Evolutionary conservation across 2,329 filamentous ascomycete species (phyloP).

Genomic region (Diaporthe ilicicola): DNA sequence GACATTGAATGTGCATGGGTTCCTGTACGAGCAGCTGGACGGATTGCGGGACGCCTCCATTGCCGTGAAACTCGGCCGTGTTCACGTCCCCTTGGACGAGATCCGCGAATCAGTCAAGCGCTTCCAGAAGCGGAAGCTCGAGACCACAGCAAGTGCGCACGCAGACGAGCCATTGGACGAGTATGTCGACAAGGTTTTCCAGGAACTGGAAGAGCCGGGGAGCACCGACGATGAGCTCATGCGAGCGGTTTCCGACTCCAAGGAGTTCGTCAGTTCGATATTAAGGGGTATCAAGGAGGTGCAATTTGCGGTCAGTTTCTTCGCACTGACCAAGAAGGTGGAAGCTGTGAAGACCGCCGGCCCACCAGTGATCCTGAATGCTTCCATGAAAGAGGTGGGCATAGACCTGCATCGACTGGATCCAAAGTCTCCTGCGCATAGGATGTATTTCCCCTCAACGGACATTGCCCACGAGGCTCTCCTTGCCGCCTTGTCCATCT

Average conservation of each 20-base stretch:
- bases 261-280: constrained; percentile 90
- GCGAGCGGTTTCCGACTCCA: constrained; percentile 88
- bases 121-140: constrained; percentile 57
- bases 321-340: constrained; percentile 85
- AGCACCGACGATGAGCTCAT: constrained; percentile 74
- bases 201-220: constrained; percentile 76
- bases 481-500: constrained; percentile 89
- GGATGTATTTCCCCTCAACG: constrained; percentile 96
- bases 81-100: constrained; percentile 93
- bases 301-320: constrained; percentile 91
- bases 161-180: constrained; percentile 63
- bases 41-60: constrained; percentile 91
- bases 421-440: constrained; percentile 89
- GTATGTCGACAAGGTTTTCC: constrained; percentile 76
- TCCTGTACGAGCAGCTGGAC: constrained; percentile 84
- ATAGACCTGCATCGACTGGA: constrained; percentile 92
- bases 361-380: constrained; percentile 80
- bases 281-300: constrained; percentile 94
- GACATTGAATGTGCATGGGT: constrained; percentile 89
- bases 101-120: constrained; percentile 69
- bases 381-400: constrained; percentile 95
- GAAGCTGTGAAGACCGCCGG: constrained; percentile 72
- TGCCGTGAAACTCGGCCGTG: constrained; percentile 86
- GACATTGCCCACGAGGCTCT: constrained; percentile 96
- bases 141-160: constrained; percentile 43